Evolutionary conservation across 495 filamentous ascomycete species (phyloP), one percentile per base, ranked within the genome.

Genomic region (Daldinia concentrica): DNA sequence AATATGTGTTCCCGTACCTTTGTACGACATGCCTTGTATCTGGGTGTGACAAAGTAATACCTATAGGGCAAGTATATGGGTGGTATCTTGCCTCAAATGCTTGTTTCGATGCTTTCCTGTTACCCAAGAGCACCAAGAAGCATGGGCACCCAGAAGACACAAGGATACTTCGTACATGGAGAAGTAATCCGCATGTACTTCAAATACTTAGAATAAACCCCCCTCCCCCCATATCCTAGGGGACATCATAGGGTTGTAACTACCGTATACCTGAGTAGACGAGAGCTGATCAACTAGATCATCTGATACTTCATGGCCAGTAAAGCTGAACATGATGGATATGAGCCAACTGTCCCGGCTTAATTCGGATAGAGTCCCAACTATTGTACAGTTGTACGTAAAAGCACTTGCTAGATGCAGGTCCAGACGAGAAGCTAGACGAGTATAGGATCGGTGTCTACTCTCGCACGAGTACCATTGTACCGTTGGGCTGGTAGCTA

Each of bases 271-370:
- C 51, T 58, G 29, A 72, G 61, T 34, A 69, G 65, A 73, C 51
- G 58, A 69, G 71, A 73, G 71, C 71, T 62, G 71, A 73, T 73
- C 71, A 73, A 58, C 66, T 69, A 68, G 65, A 73, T 73, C 71
- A 73, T 69, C 71, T 73, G 71, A 69, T 73, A 29, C 61, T 59
- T 36, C 17, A 58, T 50, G 62, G 66, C 71, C 71, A 73, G 71
- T 73, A 64, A 73, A 65, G 64, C 70, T 58, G 62, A 65, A 62
- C 64, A 62, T 11, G 70, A 68, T 73, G 70, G 64, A 68, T 73
- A 65, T 61, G 70, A 67, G 64, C 64, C 70, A 73, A 55, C 48
- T 68, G 56, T 65, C 39, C 48, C 61, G 64, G 64, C 52, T 68
- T 62, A 73, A 68, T 68, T 57, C 65, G 65, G 70, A 64, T 73